Base-by-base conservation (phyloP, 73 alveolate genomes). In the Symbiodinium pilosum region DNA sequence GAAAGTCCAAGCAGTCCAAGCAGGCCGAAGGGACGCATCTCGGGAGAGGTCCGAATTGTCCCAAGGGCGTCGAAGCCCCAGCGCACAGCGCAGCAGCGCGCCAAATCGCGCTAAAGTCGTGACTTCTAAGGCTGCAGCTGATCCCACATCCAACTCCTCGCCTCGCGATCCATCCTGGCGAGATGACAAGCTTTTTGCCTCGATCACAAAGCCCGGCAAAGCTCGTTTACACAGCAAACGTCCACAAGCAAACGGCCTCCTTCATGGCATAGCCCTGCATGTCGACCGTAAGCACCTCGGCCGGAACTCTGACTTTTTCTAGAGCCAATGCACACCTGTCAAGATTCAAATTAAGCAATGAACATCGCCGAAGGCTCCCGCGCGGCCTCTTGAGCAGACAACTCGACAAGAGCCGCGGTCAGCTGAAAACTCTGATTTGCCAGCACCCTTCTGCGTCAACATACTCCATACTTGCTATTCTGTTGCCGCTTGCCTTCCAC, bases 221-320 rank as follows among this genome's bases (percentile, higher is more conserved):
- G n/a, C n/a, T n/a, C n/a, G n/a, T n/a, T n/a, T n/a, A n/a, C n/a
- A n/a, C n/a, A n/a, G n/a, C n/a, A n/a, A n/a, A n/a, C n/a, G n/a
- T n/a, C n/a, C n/a, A n/a, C n/a, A n/a, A n/a, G n/a, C n/a, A n/a
- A n/a, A n/a, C 8, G 38, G 32, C 85, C 85, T 73, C 51, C 7
- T 64, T 81, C 87, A 89, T 84, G 41, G 59, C 95, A 28, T 89
- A 89, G 95, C 95, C 95, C 87, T 89, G 95, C 95, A 89, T 89
- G 40, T 89, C 95, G 51, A 89, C 73, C 8, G 68, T 41, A 47
- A 89, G 39, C 38, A 89, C 95, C 95, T 89, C 21, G 30, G 87
- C 36, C 42, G 51, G 9, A 9, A 20, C 9, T n/a, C n/a, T n/a
- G n/a, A n/a, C n/a, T n/a, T n/a, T n/a, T n/a, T n/a, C 20, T 52